Evolutionary conservation across 2,329 filamentous ascomycete species (phyloP).

Genomic region (Drechslerella coelobrocha): DNA sequence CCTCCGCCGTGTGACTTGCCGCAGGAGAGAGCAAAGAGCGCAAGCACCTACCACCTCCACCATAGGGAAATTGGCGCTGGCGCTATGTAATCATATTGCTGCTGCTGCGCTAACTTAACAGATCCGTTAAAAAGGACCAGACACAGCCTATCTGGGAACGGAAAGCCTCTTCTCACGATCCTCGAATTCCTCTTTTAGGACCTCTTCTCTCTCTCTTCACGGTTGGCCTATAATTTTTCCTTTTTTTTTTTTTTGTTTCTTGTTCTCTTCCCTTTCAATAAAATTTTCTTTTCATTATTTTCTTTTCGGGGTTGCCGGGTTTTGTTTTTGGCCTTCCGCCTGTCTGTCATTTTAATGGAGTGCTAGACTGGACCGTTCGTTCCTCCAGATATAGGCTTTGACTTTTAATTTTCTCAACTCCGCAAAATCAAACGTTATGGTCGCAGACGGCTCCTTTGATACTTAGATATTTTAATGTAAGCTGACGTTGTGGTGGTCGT

Average conservation of each 20-base stretch:
- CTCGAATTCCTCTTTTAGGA: conserved; percentile 47
- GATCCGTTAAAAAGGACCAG: conserved; percentile 50
- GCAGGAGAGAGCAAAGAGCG: conserved; percentile 23
- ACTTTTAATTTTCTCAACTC: conserved; percentile 26
- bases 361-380: conserved; percentile 34
- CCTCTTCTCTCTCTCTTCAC: conserved; percentile 5
- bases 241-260: conserved; percentile 18
- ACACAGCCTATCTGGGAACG: conserved; percentile 48
- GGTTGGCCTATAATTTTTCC: not conserved
- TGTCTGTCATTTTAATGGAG: conserved; percentile 32
- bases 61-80: conserved; percentile 47
- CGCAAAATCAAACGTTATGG: conserved; percentile 20
- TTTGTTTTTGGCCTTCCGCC: conserved; percentile 18
- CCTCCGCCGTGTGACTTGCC: conserved; percentile 49
- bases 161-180: conserved; percentile 49
- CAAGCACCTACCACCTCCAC: conserved; percentile 48
- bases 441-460: conserved; percentile 34
- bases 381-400: conserved; percentile 11
- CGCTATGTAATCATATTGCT: conserved; percentile 50
- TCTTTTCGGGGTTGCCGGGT: not conserved
- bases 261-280: conserved; percentile 13
- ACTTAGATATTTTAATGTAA: conserved; percentile 40
- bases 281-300: not conserved
- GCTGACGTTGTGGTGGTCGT: conserved; percentile 47
- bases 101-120: conserved; percentile 33